Evolutionary conservation across 1,284 basidiomycete species (phyloP), one percentile per base, ranked within the genome.

Genomic region (Ustilago tritici): DNA sequence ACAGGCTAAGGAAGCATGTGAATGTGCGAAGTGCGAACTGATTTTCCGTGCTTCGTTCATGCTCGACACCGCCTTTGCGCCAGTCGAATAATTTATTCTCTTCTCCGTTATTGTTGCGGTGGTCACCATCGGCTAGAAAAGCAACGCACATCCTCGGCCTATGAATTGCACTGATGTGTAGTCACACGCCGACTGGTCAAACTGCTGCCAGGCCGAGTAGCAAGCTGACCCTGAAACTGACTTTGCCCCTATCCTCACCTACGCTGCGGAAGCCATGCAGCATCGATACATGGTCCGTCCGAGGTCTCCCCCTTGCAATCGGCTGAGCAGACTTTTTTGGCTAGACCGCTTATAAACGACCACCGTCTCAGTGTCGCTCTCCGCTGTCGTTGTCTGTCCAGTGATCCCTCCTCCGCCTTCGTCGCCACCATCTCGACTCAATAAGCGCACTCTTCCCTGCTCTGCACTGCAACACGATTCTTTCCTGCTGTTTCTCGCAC

Each of bases 61-160:
- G 23, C 49, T 31, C 9, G 28, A 50, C 49, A 50, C 49, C 17
- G 49, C 49, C 34, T 6, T 32, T 5, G 12, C 6, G 49, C 49
- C 14, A 31, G 28, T 23, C 28, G 46, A 49, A 49, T 49, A 49
- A 23, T 49, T 7, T 8, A 17, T 46, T 49, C n/a, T 8, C 43
- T 46, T 32, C 34, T 4, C 17, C 7, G 31, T 36, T 10, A 11
- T 36, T 54, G 28, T 50, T 36, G 19, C 34, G 57, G 43, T 50
- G 57, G 57, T 59, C 38, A 59, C 57, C 57, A 59, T 49, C 57
- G 57, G 57, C 57, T 59, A 59, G 15, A 3, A 14, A 43, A 31
- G 35, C 19, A 49, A 19, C 7, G 17, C n/a, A 23, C 14, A 31
- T 28, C 23, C 47, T 49, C 19, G n/a, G n/a, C 28, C 47, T 49